phyloP scores from a whole-genome alignment of 176 grass and related monocot genomes.

The Ampelocalamus luodianensis region DNA sequence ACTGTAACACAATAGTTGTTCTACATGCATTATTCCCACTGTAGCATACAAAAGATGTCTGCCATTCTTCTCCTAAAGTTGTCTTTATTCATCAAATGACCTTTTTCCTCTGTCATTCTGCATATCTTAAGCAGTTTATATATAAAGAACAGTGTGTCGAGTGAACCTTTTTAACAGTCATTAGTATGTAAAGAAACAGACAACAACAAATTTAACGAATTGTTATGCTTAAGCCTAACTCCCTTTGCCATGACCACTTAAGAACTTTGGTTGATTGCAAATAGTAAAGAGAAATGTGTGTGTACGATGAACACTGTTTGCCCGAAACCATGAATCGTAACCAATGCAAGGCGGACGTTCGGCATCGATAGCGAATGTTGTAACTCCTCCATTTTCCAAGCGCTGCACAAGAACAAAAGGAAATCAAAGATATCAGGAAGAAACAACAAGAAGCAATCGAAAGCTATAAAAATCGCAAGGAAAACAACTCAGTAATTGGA shows the following conservation, averaged over 20 bases:
- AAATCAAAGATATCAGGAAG: neutral
- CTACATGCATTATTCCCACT: neutral
- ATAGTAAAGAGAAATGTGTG: neutral
- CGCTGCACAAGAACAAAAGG: slow-evolving; percentile 15
- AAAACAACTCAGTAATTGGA: too few relatives aligned
- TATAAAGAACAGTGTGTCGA: neutral
- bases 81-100: neutral
- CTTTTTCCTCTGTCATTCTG: neutral
- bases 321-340: slow-evolving; percentile 90
- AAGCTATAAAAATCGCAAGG: too few relatives aligned
- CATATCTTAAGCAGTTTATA: neutral
- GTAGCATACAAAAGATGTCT: slow-evolving; percentile 16
- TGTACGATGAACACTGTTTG: slow-evolving; percentile 68
- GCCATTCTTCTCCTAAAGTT: slow-evolving; percentile 6
- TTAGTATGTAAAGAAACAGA: neutral
- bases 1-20: neutral
- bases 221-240: neutral
- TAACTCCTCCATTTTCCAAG: slow-evolving; percentile 85
- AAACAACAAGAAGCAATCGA: slow-evolving; percentile 7
- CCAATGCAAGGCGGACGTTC: slow-evolving; percentile 68
- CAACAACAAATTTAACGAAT: neutral
- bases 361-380: slow-evolving; percentile 71
- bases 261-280: slow-evolving; percentile 18
- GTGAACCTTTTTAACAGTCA: neutral
- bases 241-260: slow-evolving; percentile 1